Base-by-base conservation (phyloP, 371 early-diverging fungal species). In the Syncephalastrum racemosum region DNA sequence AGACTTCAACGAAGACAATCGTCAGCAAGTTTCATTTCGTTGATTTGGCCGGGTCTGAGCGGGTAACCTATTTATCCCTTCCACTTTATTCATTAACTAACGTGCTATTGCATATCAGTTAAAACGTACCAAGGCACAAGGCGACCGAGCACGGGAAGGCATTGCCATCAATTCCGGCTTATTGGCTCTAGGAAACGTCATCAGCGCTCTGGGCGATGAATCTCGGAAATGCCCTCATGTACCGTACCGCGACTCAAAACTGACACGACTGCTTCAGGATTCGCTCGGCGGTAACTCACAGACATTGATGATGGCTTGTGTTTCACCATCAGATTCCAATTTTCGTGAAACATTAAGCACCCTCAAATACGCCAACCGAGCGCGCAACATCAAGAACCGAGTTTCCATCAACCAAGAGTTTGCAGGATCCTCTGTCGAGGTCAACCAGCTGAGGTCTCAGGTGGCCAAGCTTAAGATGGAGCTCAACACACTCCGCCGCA, bases 141-240 rank as follows among this genome's bases (percentile, higher is more conserved):
- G 99, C 20, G 94, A 93, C 53, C 87, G 93, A 39, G 92, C 92
- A 22, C 92, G 90, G 66, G 99, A 99, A 68, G 95, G 97, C 42
- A 99, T 98, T 49, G 85, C 90, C 3, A 99, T 99, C 71, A 99
- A 99, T 70, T 83, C 90, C 39, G 99, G 99, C 7, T 84, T 99
- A 15, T 73, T 98, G 45, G 95, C 97, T 1, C 84, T 99, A 6
- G 99, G 99, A 46, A 99, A 99, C 68, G 99, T 99, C 15, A 99
- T 99, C 42, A 91, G 91, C 31, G 99, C 99, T 2, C 84, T 99
- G 12, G 92, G 91, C 36, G 97, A 97, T 61, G 86, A 92, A 55
- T 68, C 86, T 12, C 70, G 88, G 50, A 79, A 67, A 53, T 71
- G 81, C 0, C 66, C 77, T 1, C 89, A 90, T 57, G 86, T 99